Base-by-base conservation (phyloP, 306 rosid species). In the Cajanus cajan region DNA sequence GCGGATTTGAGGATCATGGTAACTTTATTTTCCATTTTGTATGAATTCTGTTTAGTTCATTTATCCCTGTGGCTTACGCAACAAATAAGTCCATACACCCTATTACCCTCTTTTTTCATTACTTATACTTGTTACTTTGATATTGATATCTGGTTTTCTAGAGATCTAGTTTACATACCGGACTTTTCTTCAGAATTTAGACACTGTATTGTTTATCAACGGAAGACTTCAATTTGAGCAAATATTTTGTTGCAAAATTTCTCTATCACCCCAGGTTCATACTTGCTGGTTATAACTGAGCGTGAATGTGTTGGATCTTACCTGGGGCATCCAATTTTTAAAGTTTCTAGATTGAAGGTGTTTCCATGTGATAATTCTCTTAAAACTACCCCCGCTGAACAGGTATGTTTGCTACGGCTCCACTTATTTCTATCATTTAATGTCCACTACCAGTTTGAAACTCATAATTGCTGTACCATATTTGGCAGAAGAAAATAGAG, bases 361-460 rank as follows among this genome's bases (percentile, higher is more conserved):
- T 93, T 87, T 66, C 96, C 99, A 9, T 95, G 99, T 71, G 91
- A 95, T 77, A 91, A 85, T 85, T 85, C 99, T 55, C 88, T 91
- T 45, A 81, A 75, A 70, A 89, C 74, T 80, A 83, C 92, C 76
- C 78, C 97, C 58, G 75, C 83, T 50, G 96, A 93, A 41, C 98
- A 92, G 90, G 98, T 93, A 68, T 63, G 51, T 75, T 74, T 64
- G 61, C 78, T 70, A 10, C 51, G 80, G 65, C 52, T 70, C 68
- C 39, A 41, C 71, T 43, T 66, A 39, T 37, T 68, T 33, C 57
- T 66, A 77, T 74, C 48, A 52, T 67, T 80, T 44, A 43, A n/a
- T 63, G 76, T 39, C 36, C 82, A 57, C 76, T 64, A 45, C 82
- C 69, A 81, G 65, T 63, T 41, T 68, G 55, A 25, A 76, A 51